Conservation (phyloP, 169 alveolate species). For the Eimeria tenella region DNA sequence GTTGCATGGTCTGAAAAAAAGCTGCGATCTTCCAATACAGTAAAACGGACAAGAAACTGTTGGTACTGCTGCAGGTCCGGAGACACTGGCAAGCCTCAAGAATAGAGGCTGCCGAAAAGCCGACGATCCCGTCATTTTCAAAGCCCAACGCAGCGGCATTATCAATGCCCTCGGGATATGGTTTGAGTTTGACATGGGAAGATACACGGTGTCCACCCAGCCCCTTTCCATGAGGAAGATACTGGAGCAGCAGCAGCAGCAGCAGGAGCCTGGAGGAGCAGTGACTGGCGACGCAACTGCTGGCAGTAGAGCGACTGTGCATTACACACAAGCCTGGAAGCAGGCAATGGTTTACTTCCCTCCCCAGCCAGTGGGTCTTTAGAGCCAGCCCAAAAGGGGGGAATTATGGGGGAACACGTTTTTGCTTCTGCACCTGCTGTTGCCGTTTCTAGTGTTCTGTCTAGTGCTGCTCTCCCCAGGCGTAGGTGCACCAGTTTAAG, state of each 20-base stretch:
- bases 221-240: neutral
- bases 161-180: constrained; percentile 7
- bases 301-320: neutral
- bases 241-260: constrained; percentile 13
- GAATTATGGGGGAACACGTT: neutral
- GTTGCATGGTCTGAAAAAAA: no score
- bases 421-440: neutral
- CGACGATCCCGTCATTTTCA: neutral
- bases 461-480: neutral
- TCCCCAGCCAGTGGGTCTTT: neutral
- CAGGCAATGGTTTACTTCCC: neutral
- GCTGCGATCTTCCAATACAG: no score
- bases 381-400: neutral
- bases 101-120: neutral
- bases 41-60: neutral
- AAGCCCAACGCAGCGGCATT: constrained; percentile 35
- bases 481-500: neutral
- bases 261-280: neutral
- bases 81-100: neutral
- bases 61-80: constrained; percentile 37
- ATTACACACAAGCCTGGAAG: constrained; percentile 40
- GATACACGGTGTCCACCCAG: constrained; percentile 23
- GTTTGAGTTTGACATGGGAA: constrained; percentile 35
- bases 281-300: neutral
- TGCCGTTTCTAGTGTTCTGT: neutral